Conservation (phyloP, 1,284 basidiomycete genomes). For the Papiliotrema laurentii region DNA sequence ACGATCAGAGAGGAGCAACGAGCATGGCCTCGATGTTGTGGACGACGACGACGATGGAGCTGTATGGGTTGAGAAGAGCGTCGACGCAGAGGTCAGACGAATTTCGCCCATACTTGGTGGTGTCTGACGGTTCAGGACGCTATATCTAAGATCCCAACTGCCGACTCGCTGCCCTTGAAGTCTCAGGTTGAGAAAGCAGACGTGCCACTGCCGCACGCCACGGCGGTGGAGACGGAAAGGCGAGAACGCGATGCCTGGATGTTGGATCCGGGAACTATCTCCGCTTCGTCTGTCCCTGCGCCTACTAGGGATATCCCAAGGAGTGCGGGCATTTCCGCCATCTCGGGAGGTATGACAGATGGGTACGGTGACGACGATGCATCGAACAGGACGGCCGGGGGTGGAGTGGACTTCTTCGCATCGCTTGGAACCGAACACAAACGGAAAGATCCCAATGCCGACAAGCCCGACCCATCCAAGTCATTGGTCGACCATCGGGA, state of each 20-base stretch:
- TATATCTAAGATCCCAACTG: constrained; percentile 61
- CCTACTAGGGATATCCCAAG: constrained; percentile 16
- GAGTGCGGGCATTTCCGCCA: constrained; percentile 12
- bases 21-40: constrained; percentile 51
- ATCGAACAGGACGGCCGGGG: constrained; percentile 50
- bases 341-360: constrained; percentile 53
- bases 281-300: constrained; percentile 15
- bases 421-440: constrained; percentile 70
- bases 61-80: constrained; percentile 83
- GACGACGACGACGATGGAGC: constrained; percentile 66
- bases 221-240: constrained; percentile 51
- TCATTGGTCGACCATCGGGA: constrained; percentile 59
- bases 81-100: constrained; percentile 66
- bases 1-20: constrained; percentile 21
- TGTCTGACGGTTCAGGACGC: constrained; percentile 16
- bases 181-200: constrained; percentile 55
- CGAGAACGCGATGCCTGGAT: constrained; percentile 84
- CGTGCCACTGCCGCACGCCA: constrained; percentile 51
- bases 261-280: constrained; percentile 55
- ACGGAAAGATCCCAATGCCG: constrained; percentile 58
- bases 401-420: constrained; percentile 78
- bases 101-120: not conserved
- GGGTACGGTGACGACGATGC: constrained; percentile 62
- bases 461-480: constrained; percentile 67
- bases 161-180: constrained; percentile 64